Percentiles rank a stretch among this genome's conserved stretches.
Evolutionary conservation across 441 rosid species (phyloP).

Genomic region (Populus hybrid): DNA sequence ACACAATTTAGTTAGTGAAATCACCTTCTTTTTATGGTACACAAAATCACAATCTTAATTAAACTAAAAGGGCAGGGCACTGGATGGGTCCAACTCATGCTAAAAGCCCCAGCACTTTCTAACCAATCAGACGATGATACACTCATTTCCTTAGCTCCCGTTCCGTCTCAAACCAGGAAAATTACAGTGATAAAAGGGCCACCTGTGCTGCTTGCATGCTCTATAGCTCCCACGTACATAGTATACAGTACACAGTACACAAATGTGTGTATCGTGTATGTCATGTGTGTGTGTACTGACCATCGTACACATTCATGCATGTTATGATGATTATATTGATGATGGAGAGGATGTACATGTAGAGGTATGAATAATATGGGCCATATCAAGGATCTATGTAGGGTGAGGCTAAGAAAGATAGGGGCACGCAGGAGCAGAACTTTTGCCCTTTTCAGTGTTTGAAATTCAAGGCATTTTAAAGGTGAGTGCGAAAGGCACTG

Average conservation of each 20-base stretch:
- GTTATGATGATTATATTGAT: not conserved
- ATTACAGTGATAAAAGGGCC: not conserved
- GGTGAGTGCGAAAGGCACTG: constrained; percentile 18
- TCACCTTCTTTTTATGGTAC: not conserved
- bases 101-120: not conserved
- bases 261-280: too few relatives aligned
- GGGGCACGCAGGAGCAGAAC: constrained; percentile 9
- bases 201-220: not conserved
- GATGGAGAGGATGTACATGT: not conserved
- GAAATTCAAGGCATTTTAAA: constrained; percentile 23
- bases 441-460: constrained; percentile 10
- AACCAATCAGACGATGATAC: not conserved
- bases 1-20: not conserved
- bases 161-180: too few relatives aligned
- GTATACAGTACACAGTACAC: not conserved
- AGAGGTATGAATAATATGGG: too few relatives aligned
- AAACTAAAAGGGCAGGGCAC: too few relatives aligned
- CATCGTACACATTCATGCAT: not conserved
- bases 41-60: too few relatives aligned
- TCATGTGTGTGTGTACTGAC: too few relatives aligned
- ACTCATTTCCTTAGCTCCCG: not conserved
- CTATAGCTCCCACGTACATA: not conserved
- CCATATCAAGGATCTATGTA: not conserved
- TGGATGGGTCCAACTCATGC: not conserved
- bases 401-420: not conserved